Conservation (phyloP, 106 monocot species). For the Amphibolis antarctica region DNA sequence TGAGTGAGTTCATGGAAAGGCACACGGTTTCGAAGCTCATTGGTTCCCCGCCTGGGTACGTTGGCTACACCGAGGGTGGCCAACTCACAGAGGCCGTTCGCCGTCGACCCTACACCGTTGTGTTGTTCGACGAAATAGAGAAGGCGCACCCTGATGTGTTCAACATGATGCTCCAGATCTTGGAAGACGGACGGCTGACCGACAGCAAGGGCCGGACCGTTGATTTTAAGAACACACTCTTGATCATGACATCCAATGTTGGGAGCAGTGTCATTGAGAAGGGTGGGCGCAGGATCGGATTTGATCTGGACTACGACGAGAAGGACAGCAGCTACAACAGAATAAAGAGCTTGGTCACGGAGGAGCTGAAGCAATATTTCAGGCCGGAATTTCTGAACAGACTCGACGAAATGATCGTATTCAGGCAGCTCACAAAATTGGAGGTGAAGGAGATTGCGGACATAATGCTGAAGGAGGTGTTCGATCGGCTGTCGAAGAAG, state of each 20-base stretch:
- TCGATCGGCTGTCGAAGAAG: conserved; percentile 8
- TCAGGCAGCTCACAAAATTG: conserved; percentile 18
- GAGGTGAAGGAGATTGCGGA: conserved; percentile 23
- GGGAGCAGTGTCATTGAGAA: conserved; percentile 13
- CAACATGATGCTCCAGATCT: conserved; percentile 25
- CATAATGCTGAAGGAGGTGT: conserved; percentile 22
- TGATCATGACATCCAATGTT: conserved; percentile 13
- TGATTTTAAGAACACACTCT: conserved; percentile 10
- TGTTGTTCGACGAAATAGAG: conserved; percentile 27
- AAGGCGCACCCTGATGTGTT: conserved; percentile 29
- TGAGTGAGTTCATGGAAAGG: conserved; percentile 30
- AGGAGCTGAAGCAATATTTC: conserved; percentile 21
- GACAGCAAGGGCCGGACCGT: conserved; percentile 24
- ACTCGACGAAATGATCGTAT: conserved; percentile 23
- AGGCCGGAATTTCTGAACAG: conserved; percentile 23
- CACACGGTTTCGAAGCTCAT: conserved; percentile 27
- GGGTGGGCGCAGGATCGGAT: conserved; percentile 11
- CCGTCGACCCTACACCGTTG: conserved; percentile 18
- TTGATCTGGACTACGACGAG: conserved; percentile 16
- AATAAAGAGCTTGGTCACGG: conserved; percentile 22
- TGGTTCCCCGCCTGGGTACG: conserved; percentile 22
- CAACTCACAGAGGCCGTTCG: conserved; percentile 22
- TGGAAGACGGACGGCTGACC: conserved; percentile 23
- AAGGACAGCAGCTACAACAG: conserved; percentile 21
- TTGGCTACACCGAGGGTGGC: conserved; percentile 13